Evolutionary conservation across 1,139 yeast species (phyloP).

Genomic region (Scheffersomyces illinoinensis): DNA sequence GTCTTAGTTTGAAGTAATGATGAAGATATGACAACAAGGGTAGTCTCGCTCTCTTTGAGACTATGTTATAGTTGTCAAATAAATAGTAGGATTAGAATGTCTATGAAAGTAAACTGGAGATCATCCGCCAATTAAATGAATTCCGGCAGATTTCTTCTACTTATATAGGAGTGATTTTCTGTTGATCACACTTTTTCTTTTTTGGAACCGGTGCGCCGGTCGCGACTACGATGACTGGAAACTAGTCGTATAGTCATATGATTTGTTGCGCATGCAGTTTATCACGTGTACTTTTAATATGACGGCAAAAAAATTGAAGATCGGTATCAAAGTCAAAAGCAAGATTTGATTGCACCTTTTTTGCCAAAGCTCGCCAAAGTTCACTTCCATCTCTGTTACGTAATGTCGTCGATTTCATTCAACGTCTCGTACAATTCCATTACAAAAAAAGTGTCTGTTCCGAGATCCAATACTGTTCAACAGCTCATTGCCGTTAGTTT

Average conservation of each 20-base stretch:
- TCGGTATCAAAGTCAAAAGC: not conserved
- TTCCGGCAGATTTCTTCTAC: not conserved
- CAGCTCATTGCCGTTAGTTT: constrained; percentile 28
- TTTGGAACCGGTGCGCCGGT: not conserved
- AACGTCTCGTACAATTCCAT: constrained; percentile 20
- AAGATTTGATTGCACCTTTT: not conserved
- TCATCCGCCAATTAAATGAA: not conserved
- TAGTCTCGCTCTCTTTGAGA: not conserved
- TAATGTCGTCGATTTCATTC: constrained; percentile 27
- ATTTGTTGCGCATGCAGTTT: not conserved
- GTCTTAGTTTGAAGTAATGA: not conserved
- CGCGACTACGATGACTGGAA: not conserved
- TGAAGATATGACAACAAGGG: not conserved
- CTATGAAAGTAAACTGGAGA: not conserved
- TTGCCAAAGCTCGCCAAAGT: not conserved
- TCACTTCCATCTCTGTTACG: not conserved
- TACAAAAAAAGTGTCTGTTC: constrained; percentile 26
- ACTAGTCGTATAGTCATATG: not conserved
- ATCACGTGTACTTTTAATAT: not conserved
- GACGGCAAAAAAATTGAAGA: not conserved
- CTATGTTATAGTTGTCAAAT: not conserved
- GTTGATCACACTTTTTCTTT: not conserved
- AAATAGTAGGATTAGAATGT: not conserved
- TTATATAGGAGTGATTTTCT: not conserved
- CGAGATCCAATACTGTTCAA: constrained; percentile 26